phyloP scores from a whole-genome alignment of 2,329 filamentous ascomycete species.

The Purpureocillium lavendulum region DNA sequence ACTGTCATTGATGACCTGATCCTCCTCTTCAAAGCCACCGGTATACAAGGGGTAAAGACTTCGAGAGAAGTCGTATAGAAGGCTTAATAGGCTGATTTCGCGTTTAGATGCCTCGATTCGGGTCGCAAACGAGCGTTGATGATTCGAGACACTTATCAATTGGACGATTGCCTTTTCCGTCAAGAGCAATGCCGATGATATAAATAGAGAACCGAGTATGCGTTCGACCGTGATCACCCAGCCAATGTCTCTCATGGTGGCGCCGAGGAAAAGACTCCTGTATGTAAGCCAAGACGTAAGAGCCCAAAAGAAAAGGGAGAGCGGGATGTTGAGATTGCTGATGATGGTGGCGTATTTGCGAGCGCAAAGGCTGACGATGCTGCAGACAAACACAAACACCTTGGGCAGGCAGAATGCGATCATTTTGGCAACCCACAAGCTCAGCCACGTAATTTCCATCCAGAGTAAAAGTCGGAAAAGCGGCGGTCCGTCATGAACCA shows the following conservation, averaged over 20 bases:
- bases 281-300: conserved; percentile 56
- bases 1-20: conserved; percentile 83
- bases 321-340: conserved; percentile 53
- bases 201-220: conserved; percentile 58
- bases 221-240: conserved; percentile 53
- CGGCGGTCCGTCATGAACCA: conserved; percentile 36
- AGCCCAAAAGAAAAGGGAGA: conserved; percentile 63
- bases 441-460: conserved; percentile 61
- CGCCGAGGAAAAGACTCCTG: conserved; percentile 39
- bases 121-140: conserved; percentile 73
- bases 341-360: conserved; percentile 63
- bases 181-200: conserved; percentile 64
- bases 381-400: conserved; percentile 60
- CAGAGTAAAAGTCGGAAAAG: conserved; percentile 58
- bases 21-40: conserved; percentile 81
- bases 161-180: conserved; percentile 74
- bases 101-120: conserved; percentile 86
- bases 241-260: conserved; percentile 23
- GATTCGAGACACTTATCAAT: conserved; percentile 77
- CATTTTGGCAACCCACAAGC: conserved; percentile 59
- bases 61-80: conserved; percentile 86
- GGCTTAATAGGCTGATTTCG: conserved; percentile 69
- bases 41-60: conserved; percentile 89
- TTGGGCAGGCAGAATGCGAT: conserved; percentile 51
- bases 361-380: conserved; percentile 61